phyloP scores from a whole-genome alignment of 441 rosid species.

The Biscutella auriculata region DNA sequence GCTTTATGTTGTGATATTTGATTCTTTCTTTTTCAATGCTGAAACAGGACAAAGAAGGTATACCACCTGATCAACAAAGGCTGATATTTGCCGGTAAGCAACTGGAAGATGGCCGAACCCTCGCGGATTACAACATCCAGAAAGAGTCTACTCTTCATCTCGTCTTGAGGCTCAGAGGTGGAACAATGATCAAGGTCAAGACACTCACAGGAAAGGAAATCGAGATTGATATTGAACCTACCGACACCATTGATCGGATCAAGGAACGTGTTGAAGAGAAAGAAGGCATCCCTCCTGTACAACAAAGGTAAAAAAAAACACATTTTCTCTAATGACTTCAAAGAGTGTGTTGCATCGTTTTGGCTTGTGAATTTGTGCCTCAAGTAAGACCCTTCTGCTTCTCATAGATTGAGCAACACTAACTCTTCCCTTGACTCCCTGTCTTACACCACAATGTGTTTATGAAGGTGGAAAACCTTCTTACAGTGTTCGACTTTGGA shows the following conservation, averaged over 20 bases:
- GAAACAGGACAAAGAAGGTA: conserved; percentile 78
- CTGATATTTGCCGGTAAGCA: conserved; percentile 88
- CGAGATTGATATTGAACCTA: conserved; percentile 88
- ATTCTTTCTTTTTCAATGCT: background rate
- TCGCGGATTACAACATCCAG: conserved; percentile 80
- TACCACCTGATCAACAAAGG: conserved; percentile 86
- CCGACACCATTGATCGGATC: conserved; percentile 85
- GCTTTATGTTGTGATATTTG: background rate
- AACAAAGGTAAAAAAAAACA: conserved; percentile 55
- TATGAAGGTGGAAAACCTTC: background rate
- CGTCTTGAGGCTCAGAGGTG: conserved; percentile 89
- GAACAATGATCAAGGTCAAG: conserved; percentile 93
- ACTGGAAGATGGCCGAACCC: conserved; percentile 81
- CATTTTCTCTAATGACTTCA: background rate
- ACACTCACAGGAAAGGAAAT: conserved; percentile 90
- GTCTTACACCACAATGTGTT: background rate
- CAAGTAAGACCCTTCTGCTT: background rate
- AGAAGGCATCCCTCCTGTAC: conserved; percentile 97
- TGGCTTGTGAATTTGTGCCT: background rate
- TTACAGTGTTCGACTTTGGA: background rate
- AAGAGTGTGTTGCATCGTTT: background rate
- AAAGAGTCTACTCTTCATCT: conserved; percentile 87
- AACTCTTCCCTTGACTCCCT: background rate
- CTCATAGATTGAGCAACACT: background rate
- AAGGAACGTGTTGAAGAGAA: conserved; percentile 96